Evolutionary conservation across 495 filamentous ascomycete genomes (phyloP), one percentile per base, ranked within the genome.

Genomic region (Apodospora peruviana): DNA sequence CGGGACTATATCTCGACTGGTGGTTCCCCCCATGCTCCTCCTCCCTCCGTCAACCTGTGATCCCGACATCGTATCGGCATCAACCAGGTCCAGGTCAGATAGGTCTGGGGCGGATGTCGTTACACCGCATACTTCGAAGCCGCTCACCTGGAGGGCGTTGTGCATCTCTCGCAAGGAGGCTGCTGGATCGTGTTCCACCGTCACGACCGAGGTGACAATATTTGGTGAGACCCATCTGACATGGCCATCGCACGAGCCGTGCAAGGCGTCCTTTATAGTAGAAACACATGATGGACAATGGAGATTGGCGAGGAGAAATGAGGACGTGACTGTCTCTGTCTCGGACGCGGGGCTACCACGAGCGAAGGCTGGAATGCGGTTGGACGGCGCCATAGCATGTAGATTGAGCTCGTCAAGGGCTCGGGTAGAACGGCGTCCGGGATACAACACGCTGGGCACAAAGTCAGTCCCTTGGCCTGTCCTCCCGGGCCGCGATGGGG

Each of bases 241-340:
- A 21, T 52, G 52, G 20, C 62, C 68, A 14, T 62, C 52, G 12
- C 70, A 69, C 5, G 68, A 51, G 11, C 51, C 63, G 43, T 57
- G 58, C 25, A 82, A 53, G 52, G 65, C 67, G 37, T 68, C 57
- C 56, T 77, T 69, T 61, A 84, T 82, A 53, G 69, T 64, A 18
- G 73, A 72, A 17, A 82, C 72, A 53, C 80, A 84, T 41, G 79
- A 77, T 23, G 78, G 74, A 67, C 81, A 85, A 57, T 85, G 81
- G 14, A 84, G 68, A 66, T 83, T 83, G 42, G 67, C 66, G 40
- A 80, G 59, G 19, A 79, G 57, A 51, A 77, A 73, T 18, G 72
- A 69, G n/a, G 67, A 72, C 19, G 73, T 75, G 40, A 67, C 50
- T 39, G 64, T 57, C 48, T 47, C 50, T 39, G 64, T 57, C 51